Base-by-base conservation (phyloP, 768 basidiomycete species). In the Saitozyma sp. region DNA sequence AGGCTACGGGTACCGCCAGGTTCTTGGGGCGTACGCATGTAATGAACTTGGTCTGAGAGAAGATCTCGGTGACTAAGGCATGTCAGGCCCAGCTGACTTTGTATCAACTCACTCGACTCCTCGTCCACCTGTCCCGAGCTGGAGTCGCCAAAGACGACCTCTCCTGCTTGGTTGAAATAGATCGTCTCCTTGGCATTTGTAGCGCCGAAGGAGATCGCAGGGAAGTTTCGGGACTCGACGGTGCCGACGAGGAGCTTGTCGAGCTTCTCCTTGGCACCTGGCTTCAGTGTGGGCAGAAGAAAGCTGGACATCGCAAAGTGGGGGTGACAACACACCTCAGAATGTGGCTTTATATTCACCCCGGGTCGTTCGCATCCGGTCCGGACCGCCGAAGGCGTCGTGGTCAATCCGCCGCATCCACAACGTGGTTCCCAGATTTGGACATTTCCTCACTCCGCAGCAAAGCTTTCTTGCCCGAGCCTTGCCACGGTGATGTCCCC, bases 11-110 rank as follows among this genome's bases (percentile, higher is more conserved):
- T 40, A 46, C 14, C 17, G 8, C 50, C 70, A 55, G 45, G 71
- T 2, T 41, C n/a, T 19, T 29, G 29, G 29, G 42, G 38, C 41
- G 9, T 20, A 43, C 69, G 38, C 61, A 59, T 1, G 71, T 70
- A n/a, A 76, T 58, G 9, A 78, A 58, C 58, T 79, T 79, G n/a
- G 75, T 73, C 62, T 65, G 64, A 8, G 68, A 71, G 57, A 67
- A 79, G 7, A 77, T 56, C n/a, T 76, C 70, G 0, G 69, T 53
- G 16, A 58, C 75, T 76, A 43, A 9, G 19, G 16, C 16, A n/a
- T 58, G 20, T 38, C 54, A 38, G 54, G 19, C 11, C 51, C 11
- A 19, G 54, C 41, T 52, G n/a, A 17, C 9, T 14, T 16, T 52
- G 14, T 9, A 6, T 14, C 38, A 20, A 11, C 68, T 62, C 43